phyloP scores from a whole-genome alignment of 164 flowering plant species.

The Vitis vinifera region ASM3070453v1 NC_081815.1:3342001-3342500 shows the following conservation, averaged over 20 bases:
- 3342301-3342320: constrained; percentile 66
- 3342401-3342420: constrained; percentile 68
- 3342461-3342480: constrained; percentile 54
- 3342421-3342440: constrained; percentile 54
- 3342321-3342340: constrained; percentile 80
- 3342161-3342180: constrained; percentile 51
- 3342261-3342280: constrained; percentile 49
- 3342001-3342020: constrained; percentile 71
- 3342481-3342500: constrained; percentile 15
- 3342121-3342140: constrained; percentile 60
- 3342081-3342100: constrained; percentile 76
- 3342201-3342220: constrained; percentile 54
- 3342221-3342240: constrained; percentile 57
- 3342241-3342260: constrained; percentile 67
- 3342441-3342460: constrained; percentile 42
- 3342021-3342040: constrained; percentile 76
- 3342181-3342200: constrained; percentile 59
- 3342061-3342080: constrained; percentile 68
- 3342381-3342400: constrained; percentile 74
- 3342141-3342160: constrained; percentile 70
- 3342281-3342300: constrained; percentile 54
- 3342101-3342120: constrained; percentile 65
- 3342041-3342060: constrained; percentile 73
- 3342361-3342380: constrained; percentile 76
- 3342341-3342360: constrained; percentile 58